Evolutionary conservation across 1,284 basidiomycete species (phyloP), one percentile per base, ranked within the genome.

Genomic region (Termitomyces sp.): DNA sequence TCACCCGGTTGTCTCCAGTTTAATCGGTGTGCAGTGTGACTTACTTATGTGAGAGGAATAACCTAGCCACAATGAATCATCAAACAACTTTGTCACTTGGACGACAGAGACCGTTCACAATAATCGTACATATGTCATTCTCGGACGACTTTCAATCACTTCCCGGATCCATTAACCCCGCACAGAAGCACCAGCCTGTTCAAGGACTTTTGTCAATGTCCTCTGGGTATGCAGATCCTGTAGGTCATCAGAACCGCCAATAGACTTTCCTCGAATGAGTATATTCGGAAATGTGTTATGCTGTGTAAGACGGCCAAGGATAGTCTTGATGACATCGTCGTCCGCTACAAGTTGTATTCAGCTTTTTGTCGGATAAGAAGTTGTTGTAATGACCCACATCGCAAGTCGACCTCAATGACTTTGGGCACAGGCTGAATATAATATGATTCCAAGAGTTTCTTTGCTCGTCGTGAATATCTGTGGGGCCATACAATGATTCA

Each of bases 241-340:
- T 13, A 92, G 66, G 28, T 84, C 75, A 59, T 90, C 88, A 3
- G 79, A 84, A 14, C 90, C 89, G 9, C 91, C 91, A 4, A 91
- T 73, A 1, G 83, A 82, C 31, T 72, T 72, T 7, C 86, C 86
- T 40, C 75, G 72, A 7, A 92, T 63, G 39, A 93, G 63, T 51
- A 88, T 70, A 58, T 92, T 91, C 0, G 91, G 90, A 64, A 90
- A 89, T 0, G 90, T 91, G 5, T 73, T 66, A 26, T 77, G 83
- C 1, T 69, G 66, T 0, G 90, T 92, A 28, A 91, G 68, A 24
- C 88, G 81, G 5, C 72, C 73, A 42, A 93, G 71, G 21, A 91
- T 69, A 3, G 71, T 67, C 64, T 91, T 89, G 59, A 93, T 75
- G 38, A 81, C 71, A 6, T 72, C 70, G 0, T 75, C 71, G 61